phyloP scores from a whole-genome alignment of 306 rosid species.

The Quillaja saponaria region DNA sequence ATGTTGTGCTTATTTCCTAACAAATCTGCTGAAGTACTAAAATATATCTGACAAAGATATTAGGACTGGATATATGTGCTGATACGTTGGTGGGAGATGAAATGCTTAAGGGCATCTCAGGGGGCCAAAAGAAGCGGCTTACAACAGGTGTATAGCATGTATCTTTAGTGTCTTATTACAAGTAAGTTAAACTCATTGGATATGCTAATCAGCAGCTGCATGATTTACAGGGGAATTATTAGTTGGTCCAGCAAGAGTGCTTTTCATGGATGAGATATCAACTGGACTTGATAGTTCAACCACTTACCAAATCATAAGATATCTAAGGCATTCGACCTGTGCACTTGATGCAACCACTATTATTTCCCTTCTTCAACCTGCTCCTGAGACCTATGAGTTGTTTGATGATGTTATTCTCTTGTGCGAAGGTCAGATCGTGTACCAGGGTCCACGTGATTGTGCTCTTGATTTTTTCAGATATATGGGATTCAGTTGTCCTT shows the following conservation, averaged over 20 bases:
- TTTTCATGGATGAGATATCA: slow-evolving; percentile 99
- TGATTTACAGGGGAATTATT: slow-evolving; percentile 79
- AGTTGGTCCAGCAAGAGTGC: slow-evolving; percentile 95
- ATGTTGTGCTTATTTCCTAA: too few relatives aligned
- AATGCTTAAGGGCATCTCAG: slow-evolving; percentile 98
- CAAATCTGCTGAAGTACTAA: slow-evolving; percentile 43
- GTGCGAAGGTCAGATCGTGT: slow-evolving; percentile 93
- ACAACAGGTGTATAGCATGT: slow-evolving; percentile 68
- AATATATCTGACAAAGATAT: slow-evolving; percentile 79
- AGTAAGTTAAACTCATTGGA: slow-evolving; percentile 25
- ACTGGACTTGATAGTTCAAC: slow-evolving; percentile 97
- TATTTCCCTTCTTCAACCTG: slow-evolving; percentile 95
- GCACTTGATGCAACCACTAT: slow-evolving; percentile 90
- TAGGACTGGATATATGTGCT: slow-evolving; percentile 98
- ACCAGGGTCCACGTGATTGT: slow-evolving; percentile 82
- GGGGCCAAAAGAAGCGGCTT: slow-evolving; percentile 98
- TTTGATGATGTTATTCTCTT: slow-evolving; percentile 92
- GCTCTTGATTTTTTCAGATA: slow-evolving; percentile 74
- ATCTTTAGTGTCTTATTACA: slow-evolving; percentile 24
- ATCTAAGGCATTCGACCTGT: slow-evolving; percentile 84
- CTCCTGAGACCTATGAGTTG: slow-evolving; percentile 96
- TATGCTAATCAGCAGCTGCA: slow-evolving; percentile 35
- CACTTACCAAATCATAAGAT: slow-evolving; percentile 82
- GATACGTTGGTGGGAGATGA: slow-evolving; percentile 99
- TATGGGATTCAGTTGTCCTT: slow-evolving; percentile 92